Evolutionary conservation across 116 monocot genomes (phyloP).

Genomic region (Phalaenopsis hybrid): DNA sequence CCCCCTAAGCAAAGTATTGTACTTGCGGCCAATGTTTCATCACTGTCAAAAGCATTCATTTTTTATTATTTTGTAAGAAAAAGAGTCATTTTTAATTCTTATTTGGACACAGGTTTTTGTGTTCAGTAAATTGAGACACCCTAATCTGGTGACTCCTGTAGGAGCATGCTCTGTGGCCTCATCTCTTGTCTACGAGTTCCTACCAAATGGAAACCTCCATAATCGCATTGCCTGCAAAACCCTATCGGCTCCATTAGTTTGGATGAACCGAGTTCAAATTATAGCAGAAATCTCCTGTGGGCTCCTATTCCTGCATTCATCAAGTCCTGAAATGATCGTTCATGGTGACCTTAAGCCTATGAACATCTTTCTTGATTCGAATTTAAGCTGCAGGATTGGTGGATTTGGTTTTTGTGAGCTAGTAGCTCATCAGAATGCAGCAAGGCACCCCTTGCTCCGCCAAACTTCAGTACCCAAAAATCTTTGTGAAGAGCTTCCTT

Average conservation of each 20-base stretch:
- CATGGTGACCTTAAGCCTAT: conserved; percentile 73
- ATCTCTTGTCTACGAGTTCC: conserved; percentile 59
- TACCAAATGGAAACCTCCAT: conserved; percentile 69
- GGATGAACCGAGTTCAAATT: conserved; percentile 47
- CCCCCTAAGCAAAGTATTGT: too few species aligned
- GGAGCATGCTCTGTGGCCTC: conserved; percentile 66
- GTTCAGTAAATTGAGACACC: conserved; percentile 68
- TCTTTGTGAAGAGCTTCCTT: conserved; percentile 35
- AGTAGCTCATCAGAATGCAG: conserved; percentile 21
- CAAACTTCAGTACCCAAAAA: conserved; percentile 11
- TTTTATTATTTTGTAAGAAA: background rate
- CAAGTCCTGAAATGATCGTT: conserved; percentile 56
- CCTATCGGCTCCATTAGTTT: conserved; percentile 22
- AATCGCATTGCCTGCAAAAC: conserved; percentile 31
- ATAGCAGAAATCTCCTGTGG: conserved; percentile 48
- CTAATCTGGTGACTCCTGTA: conserved; percentile 53
- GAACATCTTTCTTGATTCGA: conserved; percentile 57
- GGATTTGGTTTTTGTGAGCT: conserved; percentile 49
- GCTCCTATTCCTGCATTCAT: conserved; percentile 65
- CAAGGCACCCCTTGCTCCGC: conserved; percentile 20
- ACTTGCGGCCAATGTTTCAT: background rate
- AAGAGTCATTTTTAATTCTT: conserved; percentile 3
- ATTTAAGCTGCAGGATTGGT: conserved; percentile 54
- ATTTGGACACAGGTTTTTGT: conserved; percentile 33
- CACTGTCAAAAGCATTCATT: background rate